A percentile compares a stretch with the other conserved stretches of the same genome.
Conservation (phyloP, 2,329 filamentous ascomycete genomes). For the Didymellaceae sp. region DNA sequence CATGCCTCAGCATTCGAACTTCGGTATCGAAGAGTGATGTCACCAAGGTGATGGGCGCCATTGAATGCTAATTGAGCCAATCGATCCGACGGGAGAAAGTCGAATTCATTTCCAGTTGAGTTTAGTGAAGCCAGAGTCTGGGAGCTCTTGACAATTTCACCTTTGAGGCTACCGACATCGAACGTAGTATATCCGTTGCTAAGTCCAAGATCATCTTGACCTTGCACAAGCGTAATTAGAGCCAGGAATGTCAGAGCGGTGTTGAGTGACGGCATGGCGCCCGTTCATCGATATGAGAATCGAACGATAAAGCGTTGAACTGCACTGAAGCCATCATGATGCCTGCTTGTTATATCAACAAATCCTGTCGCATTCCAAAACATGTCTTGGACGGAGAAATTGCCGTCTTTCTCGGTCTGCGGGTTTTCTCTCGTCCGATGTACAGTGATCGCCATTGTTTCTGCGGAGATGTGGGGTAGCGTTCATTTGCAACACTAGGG, state of each 20-base stretch:
- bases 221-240: slow-evolving; percentile 2
- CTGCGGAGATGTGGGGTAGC: slow-evolving; percentile 5
- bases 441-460: slow-evolving; percentile 1
- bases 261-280: slow-evolving; percentile 3
- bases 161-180: slow-evolving; percentile 19
- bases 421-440: neutral
- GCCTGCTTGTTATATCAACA: neutral
- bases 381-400: slow-evolving; percentile 4
- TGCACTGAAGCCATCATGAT: neutral
- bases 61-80: slow-evolving; percentile 57
- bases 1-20: slow-evolving; percentile 48
- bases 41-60: slow-evolving; percentile 65
- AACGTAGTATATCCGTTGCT: slow-evolving; percentile 25
- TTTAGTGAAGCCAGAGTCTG: slow-evolving; percentile 32
- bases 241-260: slow-evolving; percentile 5
- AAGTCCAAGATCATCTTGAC: slow-evolving; percentile 31
- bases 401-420: slow-evolving; percentile 8
- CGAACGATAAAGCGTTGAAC: neutral
- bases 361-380: neutral
- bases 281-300: neutral
- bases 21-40: slow-evolving; percentile 64
- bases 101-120: slow-evolving; percentile 49
- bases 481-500: neutral
- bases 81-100: slow-evolving; percentile 63
- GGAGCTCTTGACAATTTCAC: slow-evolving; percentile 27